These are phyloP conservation scores for Epithemia pelagica DNA, from an alignment of 108 stramenopile genomes.

Conservation along the genomic window DNA sequence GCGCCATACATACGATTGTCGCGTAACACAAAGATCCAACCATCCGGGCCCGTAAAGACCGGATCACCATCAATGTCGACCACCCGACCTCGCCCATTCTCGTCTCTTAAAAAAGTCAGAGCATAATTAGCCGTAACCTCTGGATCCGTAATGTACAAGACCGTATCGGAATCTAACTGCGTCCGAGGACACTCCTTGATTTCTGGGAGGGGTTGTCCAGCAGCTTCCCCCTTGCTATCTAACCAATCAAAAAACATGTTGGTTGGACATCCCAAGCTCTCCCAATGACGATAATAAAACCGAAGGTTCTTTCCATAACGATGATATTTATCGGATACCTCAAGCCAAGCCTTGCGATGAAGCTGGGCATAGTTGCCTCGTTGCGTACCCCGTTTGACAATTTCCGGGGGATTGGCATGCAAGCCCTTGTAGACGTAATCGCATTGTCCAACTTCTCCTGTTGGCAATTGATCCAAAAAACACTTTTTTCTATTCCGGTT, in stretches of 20 bases:
- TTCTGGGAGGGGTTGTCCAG: conserved; percentile 44
- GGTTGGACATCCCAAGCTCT: conserved; percentile 48
- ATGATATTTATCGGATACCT: conserved; percentile 77
- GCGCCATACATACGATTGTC: conserved; percentile 73
- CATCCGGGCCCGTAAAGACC: conserved; percentile 64
- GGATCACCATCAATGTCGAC: conserved; percentile 34
- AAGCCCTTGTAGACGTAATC: conserved; percentile 48
- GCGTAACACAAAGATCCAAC: conserved; percentile 85
- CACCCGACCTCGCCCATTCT: conserved; percentile 33
- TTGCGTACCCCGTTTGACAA: conserved; percentile 50
- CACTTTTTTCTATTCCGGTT: not conserved
- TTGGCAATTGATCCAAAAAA: conserved; percentile 13
- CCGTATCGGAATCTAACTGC: conserved; percentile 64
- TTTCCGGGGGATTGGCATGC: conserved; percentile 41
- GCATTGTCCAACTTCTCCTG: conserved; percentile 5
- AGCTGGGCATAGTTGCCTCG: conserved; percentile 58
- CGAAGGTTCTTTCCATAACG: conserved; percentile 85
- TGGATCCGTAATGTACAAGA: conserved; percentile 61
- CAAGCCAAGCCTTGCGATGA: conserved; percentile 78
- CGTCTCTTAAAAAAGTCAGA: conserved; percentile 34
- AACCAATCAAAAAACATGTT: conserved; percentile 83
- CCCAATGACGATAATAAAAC: conserved; percentile 80
- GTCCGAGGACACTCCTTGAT: conserved; percentile 53
- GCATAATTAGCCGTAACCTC: conserved; percentile 48
- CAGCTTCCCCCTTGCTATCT: conserved; percentile 57